Evolutionary conservation across 768 basidiomycete species (phyloP).

Genomic region (Megacollybia marginata): DNA sequence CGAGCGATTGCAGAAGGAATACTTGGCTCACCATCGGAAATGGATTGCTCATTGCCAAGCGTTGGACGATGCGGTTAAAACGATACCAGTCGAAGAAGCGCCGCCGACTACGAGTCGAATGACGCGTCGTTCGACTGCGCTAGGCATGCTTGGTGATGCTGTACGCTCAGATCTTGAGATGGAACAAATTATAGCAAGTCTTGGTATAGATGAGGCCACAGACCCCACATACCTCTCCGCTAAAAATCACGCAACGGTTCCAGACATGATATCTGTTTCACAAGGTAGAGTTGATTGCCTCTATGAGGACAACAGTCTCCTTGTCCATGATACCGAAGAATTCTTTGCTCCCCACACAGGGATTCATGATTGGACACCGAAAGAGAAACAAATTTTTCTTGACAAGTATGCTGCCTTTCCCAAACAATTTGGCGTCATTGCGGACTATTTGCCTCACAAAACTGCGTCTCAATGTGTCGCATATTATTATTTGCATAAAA

Average conservation of each 20-base stretch:
- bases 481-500: slow-evolving; percentile 95
- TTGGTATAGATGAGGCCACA: slow-evolving; percentile 88
- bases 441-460: slow-evolving; percentile 75
- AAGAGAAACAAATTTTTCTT: slow-evolving; percentile 72
- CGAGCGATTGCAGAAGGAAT: slow-evolving; percentile 53
- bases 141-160: slow-evolving; percentile 58
- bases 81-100: slow-evolving; percentile 31
- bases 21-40: slow-evolving; percentile 56
- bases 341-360: slow-evolving; percentile 70
- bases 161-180: slow-evolving; percentile 95
- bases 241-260: slow-evolving; percentile 79
- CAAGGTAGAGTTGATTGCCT: slow-evolving; percentile 50
- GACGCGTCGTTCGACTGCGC: slow-evolving; percentile 61
- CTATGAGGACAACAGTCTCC: slow-evolving; percentile 83
- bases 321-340: slow-evolving; percentile 66
- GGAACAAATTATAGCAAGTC: slow-evolving; percentile 93
- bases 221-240: slow-evolving; percentile 86
- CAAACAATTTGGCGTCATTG: slow-evolving; percentile 95
- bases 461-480: slow-evolving; percentile 83
- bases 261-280: slow-evolving; percentile 81
- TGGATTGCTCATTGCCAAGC: slow-evolving; percentile 69
- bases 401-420: slow-evolving; percentile 79
- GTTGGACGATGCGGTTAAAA: slow-evolving; percentile 52
- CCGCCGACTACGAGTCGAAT: slow-evolving; percentile 44
- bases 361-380: slow-evolving; percentile 83